These are phyloP conservation scores for Carex cristatella DNA, from an alignment of 176 grass and related monocot species.

Conservation along the genomic window DNA sequence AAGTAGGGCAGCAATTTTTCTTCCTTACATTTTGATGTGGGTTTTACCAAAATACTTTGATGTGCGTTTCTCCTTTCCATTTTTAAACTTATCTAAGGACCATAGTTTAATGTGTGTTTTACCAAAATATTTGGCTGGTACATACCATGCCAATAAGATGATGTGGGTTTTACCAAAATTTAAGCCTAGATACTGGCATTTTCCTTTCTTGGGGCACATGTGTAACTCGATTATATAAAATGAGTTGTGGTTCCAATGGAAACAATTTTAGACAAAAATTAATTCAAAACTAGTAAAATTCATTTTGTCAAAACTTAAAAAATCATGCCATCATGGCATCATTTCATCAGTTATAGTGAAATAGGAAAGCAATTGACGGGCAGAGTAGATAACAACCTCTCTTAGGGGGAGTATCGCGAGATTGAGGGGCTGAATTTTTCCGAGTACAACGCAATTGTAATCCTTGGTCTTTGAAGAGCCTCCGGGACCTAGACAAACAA, in stretches of 20 bases:
- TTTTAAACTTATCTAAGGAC: background rate
- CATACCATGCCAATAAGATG: background rate
- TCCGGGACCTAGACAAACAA: constrained; percentile 51
- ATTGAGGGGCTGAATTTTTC: constrained; percentile 72
- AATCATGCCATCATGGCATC: background rate
- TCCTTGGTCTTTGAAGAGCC: constrained; percentile 52
- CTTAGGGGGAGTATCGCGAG: constrained; percentile 81
- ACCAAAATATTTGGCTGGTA: background rate
- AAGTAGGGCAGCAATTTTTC: background rate
- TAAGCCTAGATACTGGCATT: background rate
- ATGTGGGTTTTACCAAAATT: background rate
- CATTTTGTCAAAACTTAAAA: background rate
- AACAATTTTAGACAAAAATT: background rate
- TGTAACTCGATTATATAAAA: background rate
- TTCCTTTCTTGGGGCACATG: background rate
- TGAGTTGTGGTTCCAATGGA: background rate
- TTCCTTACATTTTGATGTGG: background rate
- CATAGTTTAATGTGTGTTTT: background rate
- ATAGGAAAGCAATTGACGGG: constrained; percentile 6
- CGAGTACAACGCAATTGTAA: constrained; percentile 62
- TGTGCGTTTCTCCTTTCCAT: background rate
- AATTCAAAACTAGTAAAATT: background rate
- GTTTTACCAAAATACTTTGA: background rate
- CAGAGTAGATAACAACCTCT: constrained; percentile 56
- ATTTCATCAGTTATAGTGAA: background rate